Conservation (phyloP, 768 basidiomycete species). For the Termitomyces sp. region DNA sequence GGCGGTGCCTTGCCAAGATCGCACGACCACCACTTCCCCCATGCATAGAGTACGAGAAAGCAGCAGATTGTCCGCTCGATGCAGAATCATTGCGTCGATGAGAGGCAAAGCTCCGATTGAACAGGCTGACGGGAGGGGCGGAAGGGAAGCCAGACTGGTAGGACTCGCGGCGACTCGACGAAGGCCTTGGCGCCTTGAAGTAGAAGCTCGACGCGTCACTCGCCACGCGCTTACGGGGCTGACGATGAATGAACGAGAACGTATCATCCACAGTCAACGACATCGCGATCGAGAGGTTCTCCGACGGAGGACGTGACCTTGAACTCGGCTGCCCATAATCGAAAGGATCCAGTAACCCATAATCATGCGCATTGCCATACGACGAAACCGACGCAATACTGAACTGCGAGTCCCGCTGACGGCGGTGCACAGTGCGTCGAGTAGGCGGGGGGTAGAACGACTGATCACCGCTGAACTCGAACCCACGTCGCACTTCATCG, state of each 20-base stretch:
- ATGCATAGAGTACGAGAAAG: slow-evolving; percentile 50
- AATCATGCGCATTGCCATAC: slow-evolving; percentile 63
- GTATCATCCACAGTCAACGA: slow-evolving; percentile 68
- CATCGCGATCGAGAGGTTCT: slow-evolving; percentile 39
- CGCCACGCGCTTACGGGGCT: slow-evolving; percentile 51
- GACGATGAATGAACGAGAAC: slow-evolving; percentile 54
- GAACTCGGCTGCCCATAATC: slow-evolving; percentile 60
- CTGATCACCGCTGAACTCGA: slow-evolving; percentile 64
- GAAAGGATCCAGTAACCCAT: slow-evolving; percentile 68
- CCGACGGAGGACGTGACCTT: slow-evolving; percentile 52
- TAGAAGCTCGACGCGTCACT: slow-evolving; percentile 81
- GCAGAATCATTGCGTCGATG: slow-evolving; percentile 57
- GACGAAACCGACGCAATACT: slow-evolving; percentile 82
- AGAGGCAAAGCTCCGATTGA: slow-evolving; percentile 58
- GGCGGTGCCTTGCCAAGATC: slow-evolving; percentile 57
- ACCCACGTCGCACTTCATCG: slow-evolving; percentile 74
- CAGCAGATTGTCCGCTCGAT: slow-evolving; percentile 55
- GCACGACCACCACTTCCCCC: slow-evolving; percentile 53
- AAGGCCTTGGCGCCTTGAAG: slow-evolving; percentile 43
- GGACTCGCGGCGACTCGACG: slow-evolving; percentile 62
- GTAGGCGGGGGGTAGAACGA: slow-evolving; percentile 60
- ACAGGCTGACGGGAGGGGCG: slow-evolving; percentile 68
- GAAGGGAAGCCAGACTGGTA: slow-evolving; percentile 49
- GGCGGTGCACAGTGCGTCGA: slow-evolving; percentile 33
- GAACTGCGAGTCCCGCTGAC: slow-evolving; percentile 55